Evolutionary conservation across 768 basidiomycete genomes (phyloP).

Genomic region (Fomitopsis serialis): DNA sequence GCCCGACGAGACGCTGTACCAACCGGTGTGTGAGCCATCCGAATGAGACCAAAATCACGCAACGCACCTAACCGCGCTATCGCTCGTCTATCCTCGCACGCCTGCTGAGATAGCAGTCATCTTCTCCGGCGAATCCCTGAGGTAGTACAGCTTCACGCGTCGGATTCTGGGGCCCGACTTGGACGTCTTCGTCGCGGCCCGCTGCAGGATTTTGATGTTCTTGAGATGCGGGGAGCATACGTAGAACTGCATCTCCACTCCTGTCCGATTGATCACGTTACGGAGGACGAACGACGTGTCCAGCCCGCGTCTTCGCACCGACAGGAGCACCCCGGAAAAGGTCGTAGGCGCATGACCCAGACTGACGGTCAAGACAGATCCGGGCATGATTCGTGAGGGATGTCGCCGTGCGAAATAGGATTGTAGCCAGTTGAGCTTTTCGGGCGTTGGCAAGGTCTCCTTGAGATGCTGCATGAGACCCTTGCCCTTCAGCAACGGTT

Average conservation of each 20-base stretch:
- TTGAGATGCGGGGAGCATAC: conserved; percentile 83
- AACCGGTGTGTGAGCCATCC: neutral
- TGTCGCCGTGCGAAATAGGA: conserved; percentile 71
- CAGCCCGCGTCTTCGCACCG: conserved; percentile 74
- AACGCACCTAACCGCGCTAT: conserved; percentile 7
- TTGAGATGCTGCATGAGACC: conserved; percentile 75
- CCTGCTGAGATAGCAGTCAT: conserved; percentile 70
- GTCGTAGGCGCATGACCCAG: conserved; percentile 72
- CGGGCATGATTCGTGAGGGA: conserved; percentile 64
- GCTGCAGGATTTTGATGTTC: conserved; percentile 75
- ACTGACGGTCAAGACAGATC: conserved; percentile 80
- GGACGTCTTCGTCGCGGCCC: conserved; percentile 33
- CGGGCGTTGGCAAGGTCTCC: conserved; percentile 56
- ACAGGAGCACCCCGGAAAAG: conserved; percentile 88
- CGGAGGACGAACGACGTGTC: conserved; percentile 87
- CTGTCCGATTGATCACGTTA: conserved; percentile 87
- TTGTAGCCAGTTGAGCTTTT: conserved; percentile 63
- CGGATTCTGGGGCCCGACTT: conserved; percentile 54
- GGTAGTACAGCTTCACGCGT: conserved; percentile 78
- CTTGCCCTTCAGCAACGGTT: conserved; percentile 56
- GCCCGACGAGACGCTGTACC: neutral
- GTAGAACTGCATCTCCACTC: conserved; percentile 91
- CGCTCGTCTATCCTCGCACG: conserved; percentile 22
- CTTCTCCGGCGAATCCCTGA: conserved; percentile 78
- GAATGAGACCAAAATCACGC: neutral